Conservation (phyloP, 2,329 filamentous ascomycete species). For the Davidsoniella virescens region DNA sequence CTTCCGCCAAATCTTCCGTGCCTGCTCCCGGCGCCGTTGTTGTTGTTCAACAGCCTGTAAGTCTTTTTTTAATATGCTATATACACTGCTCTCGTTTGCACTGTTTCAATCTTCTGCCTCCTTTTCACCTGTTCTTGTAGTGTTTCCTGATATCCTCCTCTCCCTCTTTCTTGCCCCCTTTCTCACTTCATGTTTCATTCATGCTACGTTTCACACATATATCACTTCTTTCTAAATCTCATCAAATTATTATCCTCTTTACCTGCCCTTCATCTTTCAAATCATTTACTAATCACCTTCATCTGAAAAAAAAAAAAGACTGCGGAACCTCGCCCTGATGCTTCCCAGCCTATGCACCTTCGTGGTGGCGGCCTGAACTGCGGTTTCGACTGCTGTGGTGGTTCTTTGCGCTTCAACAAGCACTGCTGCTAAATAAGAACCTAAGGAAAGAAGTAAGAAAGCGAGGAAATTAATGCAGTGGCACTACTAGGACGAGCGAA, state of each 20-base stretch:
- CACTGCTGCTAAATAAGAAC: conserved; percentile 16
- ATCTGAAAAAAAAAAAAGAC: conserved; percentile 7
- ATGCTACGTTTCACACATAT: no score
- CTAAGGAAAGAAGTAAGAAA: background rate
- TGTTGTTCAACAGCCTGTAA: conserved; percentile 13
- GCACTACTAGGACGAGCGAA: no score
- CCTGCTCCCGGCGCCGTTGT: conserved; percentile 2
- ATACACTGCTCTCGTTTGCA: background rate
- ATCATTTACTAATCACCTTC: background rate
- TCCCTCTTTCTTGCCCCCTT: background rate
- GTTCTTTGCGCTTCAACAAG: conserved; percentile 19
- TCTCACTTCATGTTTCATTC: background rate
- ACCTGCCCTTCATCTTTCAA: background rate
- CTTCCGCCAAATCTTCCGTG: background rate
- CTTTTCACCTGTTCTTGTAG: background rate
- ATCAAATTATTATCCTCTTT: background rate
- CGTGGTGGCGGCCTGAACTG: conserved; percentile 18
- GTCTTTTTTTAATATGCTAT: background rate
- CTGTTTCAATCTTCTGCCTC: background rate
- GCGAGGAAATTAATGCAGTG: no score
- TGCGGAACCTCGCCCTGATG: conserved; percentile 16
- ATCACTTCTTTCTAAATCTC: background rate
- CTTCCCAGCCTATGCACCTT: conserved; percentile 14
- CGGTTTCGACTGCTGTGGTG: conserved; percentile 19
- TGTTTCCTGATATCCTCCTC: background rate